Evolutionary conservation across 768 basidiomycete species (phyloP), one percentile per base, ranked within the genome.

Genomic region (Tremella mesenterica): DNA sequence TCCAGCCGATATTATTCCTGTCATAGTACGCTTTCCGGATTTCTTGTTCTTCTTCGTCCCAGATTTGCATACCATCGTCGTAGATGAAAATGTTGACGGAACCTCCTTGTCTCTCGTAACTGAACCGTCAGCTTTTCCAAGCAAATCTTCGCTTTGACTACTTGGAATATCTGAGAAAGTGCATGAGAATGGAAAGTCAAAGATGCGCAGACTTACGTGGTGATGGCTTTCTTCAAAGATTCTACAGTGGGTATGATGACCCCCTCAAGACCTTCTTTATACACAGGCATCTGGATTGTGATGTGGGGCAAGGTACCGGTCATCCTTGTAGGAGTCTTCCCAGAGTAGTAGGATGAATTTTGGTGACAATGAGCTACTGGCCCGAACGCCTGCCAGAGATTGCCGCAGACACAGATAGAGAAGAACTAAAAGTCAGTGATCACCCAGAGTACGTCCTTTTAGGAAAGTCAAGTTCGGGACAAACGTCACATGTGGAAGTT

Each of bases 171-270:
- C n/a, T n/a, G n/a, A n/a, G n/a, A n/a, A n/a, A n/a, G n/a, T n/a
- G n/a, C n/a, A n/a, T n/a, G n/a, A n/a, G n/a, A n/a, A n/a, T n/a
- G n/a, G n/a, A n/a, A n/a, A n/a, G n/a, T n/a, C n/a, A n/a, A n/a
- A n/a, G n/a, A n/a, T n/a, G n/a, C n/a, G n/a, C 13, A 10, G 48
- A 52, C 51, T 48, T 25, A 88, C n/a, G 85, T 85, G 69, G 86
- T 85, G 82, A 88, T 88, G 1, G 86, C 86, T 74, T 84, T 85
- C 73, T 88, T 88, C 58, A 83, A 75, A 0, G 83, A 88, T 65
- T 79, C 79, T 2, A 91, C 83, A 12, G 62, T 59, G 20, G 75
- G 77, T 52, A 61, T 79, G 74, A 81, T 75, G 54, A 81, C 80
- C 12, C 70, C 73, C 2, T 79, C 77, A n/a, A 81, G 64, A 47